A percentile compares a stretch with the other conserved stretches of the same genome.
phyloP scores from a whole-genome alignment of 2,329 filamentous ascomycete species.

The Xylaria sp. region DNA sequence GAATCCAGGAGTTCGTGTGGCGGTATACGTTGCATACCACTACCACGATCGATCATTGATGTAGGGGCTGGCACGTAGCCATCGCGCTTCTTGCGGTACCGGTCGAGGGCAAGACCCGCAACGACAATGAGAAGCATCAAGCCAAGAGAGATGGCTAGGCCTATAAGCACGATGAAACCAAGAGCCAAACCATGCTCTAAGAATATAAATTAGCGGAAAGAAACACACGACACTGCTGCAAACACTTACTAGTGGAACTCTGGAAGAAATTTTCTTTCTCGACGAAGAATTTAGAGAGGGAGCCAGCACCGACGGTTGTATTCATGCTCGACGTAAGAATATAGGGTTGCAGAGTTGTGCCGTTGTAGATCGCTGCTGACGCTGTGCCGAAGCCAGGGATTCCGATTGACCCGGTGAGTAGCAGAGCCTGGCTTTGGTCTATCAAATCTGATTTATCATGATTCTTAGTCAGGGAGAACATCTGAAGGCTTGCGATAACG shows the following conservation, averaged over 20 bases:
- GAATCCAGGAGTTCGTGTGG: constrained; percentile 69
- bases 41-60: constrained; percentile 68
- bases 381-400: constrained; percentile 81
- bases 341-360: constrained; percentile 80
- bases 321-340: constrained; percentile 76
- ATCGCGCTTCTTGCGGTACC: constrained; percentile 78
- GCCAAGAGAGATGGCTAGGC: constrained; percentile 79
- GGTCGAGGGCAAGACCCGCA: constrained; percentile 78
- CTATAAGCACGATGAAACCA: constrained; percentile 83
- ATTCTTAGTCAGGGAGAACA: constrained; percentile 75
- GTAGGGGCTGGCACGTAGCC: constrained; percentile 83
- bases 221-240: not conserved
- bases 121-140: constrained; percentile 82
- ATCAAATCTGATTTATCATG: constrained; percentile 75
- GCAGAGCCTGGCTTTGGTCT: constrained; percentile 73
- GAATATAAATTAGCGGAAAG: constrained; percentile 34
- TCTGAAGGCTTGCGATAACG: constrained; percentile 80
- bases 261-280: constrained; percentile 82
- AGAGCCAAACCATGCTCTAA: constrained; percentile 70
- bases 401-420: constrained; percentile 85
- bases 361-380: constrained; percentile 89
- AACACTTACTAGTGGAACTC: constrained; percentile 64
- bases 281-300: constrained; percentile 83
- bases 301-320: constrained; percentile 69
- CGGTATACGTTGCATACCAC: constrained; percentile 68